Conservation (phyloP, 345 rosid genomes). For the Eucalyptus virginea region DNA sequence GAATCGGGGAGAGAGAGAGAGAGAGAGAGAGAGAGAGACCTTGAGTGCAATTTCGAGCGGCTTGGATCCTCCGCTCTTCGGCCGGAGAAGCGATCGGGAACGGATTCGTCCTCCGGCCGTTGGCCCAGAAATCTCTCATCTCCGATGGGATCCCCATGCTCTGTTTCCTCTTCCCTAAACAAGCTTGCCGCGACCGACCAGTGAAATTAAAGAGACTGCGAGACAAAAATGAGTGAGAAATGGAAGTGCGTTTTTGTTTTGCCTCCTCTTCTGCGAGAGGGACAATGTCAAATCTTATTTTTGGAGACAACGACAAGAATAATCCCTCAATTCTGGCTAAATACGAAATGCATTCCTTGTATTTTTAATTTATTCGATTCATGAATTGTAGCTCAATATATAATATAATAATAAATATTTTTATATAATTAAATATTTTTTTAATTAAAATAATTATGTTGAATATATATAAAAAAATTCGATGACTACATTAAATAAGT, state of each 20-base stretch:
- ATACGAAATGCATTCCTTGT: too few relatives aligned
- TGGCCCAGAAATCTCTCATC: conserved; percentile 1
- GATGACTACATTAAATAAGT: too few relatives aligned
- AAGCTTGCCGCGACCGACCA: background rate
- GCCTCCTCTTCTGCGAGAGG: background rate
- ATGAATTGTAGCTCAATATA: too few relatives aligned
- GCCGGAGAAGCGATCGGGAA: conserved; percentile 22
- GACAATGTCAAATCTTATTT: too few relatives aligned
- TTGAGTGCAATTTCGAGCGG: conserved; percentile 11
- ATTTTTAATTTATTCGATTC: too few relatives aligned
- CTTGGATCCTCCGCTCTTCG: conserved; percentile 10
- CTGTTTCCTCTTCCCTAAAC: background rate
- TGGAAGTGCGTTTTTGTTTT: background rate
- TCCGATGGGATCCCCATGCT: conserved; percentile 19
- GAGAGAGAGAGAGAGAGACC: conserved; percentile 1
- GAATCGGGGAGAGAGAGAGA: background rate
- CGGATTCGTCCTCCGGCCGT: background rate
- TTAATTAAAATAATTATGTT: too few relatives aligned
- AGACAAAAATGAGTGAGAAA: background rate
- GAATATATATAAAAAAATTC: too few relatives aligned
- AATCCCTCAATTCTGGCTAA: fast-evolving
- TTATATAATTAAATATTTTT: too few relatives aligned
- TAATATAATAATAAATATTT: too few relatives aligned
- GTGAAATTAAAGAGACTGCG: background rate
- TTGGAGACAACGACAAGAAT: too few relatives aligned